A percentile compares a stretch with the other conserved stretches of the same genome.
Conservation (phyloP, 2,329 filamentous ascomycete genomes). For the Chaetothyriales sp. region DNA sequence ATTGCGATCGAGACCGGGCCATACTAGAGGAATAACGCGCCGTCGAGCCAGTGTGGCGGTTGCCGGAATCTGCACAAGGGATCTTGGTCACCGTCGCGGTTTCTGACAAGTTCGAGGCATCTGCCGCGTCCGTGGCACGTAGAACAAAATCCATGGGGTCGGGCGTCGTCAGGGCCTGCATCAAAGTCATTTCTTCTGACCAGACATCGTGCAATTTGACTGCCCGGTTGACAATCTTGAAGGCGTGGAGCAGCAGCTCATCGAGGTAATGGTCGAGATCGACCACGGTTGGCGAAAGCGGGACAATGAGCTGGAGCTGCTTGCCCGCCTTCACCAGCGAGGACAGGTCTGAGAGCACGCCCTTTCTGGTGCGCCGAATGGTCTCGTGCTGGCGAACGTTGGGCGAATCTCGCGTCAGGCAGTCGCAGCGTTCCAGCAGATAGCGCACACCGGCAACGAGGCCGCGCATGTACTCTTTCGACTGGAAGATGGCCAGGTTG, state of each 20-base stretch:
- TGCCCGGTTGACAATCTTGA: constrained; percentile 81
- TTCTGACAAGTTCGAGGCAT: neutral
- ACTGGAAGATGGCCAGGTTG: constrained; percentile 64
- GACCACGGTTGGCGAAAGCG: constrained; percentile 27
- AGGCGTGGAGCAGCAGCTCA: constrained; percentile 84
- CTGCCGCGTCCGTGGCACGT: neutral
- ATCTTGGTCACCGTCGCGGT: constrained; percentile 1
- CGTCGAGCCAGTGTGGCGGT: constrained; percentile 4
- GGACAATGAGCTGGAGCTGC: constrained; percentile 53
- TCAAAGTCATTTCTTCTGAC: constrained; percentile 40
- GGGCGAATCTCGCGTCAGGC: constrained; percentile 64
- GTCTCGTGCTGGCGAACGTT: constrained; percentile 61
- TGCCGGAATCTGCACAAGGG: constrained; percentile 5
- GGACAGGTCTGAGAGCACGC: constrained; percentile 75
- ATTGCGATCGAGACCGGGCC: constrained; percentile 8
- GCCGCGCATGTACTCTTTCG: constrained; percentile 86
- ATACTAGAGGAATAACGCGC: neutral
- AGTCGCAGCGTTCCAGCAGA: constrained; percentile 75
- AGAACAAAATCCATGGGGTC: neutral
- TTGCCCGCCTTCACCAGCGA: constrained; percentile 80
- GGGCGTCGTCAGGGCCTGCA: neutral
- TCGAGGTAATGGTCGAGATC: constrained; percentile 66
- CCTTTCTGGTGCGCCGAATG: constrained; percentile 69
- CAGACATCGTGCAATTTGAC: constrained; percentile 81
- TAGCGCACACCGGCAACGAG: constrained; percentile 86